These are phyloP conservation scores for Colletotrichum sp. DNA, from an alignment of 2,329 filamentous ascomycete genomes.

Conservation along the genomic window DNA sequence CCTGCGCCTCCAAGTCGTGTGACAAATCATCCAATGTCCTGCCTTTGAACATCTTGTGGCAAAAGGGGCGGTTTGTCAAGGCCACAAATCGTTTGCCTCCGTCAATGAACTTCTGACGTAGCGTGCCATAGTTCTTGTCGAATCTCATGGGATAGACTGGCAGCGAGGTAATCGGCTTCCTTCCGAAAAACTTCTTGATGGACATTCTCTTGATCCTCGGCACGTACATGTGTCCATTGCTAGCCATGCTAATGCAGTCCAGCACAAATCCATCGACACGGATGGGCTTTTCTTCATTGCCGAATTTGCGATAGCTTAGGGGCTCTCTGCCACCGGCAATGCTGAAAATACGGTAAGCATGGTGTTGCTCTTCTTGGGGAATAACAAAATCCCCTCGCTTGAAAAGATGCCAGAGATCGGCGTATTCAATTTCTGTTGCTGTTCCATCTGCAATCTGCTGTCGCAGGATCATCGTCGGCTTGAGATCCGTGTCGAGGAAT, in stretches of 20 bases:
- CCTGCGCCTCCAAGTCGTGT: background rate
- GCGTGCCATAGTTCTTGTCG: background rate
- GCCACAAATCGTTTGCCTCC: background rate
- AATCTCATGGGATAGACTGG: conserved; percentile 10
- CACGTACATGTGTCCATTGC: conserved; percentile 1
- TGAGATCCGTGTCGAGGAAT: conserved; percentile 18
- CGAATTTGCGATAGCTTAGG: background rate
- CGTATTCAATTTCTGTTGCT: conserved; percentile 8
- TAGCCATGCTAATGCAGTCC: conserved; percentile 11
- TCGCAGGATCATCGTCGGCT: conserved; percentile 9
- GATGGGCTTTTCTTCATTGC: background rate
- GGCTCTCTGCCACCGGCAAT: background rate
- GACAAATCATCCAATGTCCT: background rate
- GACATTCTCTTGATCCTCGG: background rate
- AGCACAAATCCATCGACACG: conserved; percentile 3
- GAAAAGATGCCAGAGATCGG: conserved; percentile 23
- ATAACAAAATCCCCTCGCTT: conserved; percentile 2
- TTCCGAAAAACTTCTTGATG: conserved; percentile 14
- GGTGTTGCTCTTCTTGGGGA: background rate
- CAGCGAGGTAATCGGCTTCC: background rate
- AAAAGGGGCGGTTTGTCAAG: background rate
- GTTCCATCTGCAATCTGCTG: conserved; percentile 2
- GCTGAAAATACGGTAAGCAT: background rate
- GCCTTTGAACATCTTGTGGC: background rate
- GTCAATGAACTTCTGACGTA: background rate